Percentiles rank a stretch among this genome's conserved stretches.
Evolutionary conservation across 768 basidiomycete species (phyloP).

Genomic region (Pleurotus salmoneostramineus): DNA sequence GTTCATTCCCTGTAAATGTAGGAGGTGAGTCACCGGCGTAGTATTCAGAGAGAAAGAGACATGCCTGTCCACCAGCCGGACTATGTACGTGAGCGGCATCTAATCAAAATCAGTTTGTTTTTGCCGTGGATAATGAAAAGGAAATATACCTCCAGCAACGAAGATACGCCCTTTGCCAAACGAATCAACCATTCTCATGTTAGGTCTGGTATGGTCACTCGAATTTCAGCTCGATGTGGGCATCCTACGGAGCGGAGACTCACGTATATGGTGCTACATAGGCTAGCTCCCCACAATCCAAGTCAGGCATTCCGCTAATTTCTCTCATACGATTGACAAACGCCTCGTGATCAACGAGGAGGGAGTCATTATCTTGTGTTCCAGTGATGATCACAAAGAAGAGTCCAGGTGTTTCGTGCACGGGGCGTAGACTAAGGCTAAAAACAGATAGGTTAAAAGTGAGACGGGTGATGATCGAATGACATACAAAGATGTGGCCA

Average conservation of each 20-base stretch:
- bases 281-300: slow-evolving; percentile 19
- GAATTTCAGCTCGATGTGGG: no score
- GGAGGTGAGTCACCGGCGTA: slow-evolving; percentile 8
- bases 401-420: slow-evolving; percentile 21
- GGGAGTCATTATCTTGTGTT: slow-evolving; percentile 16
- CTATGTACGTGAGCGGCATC: slow-evolving; percentile 24
- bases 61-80: slow-evolving; percentile 19
- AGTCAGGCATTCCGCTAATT: slow-evolving; percentile 17
- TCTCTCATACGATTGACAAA: slow-evolving; percentile 10
- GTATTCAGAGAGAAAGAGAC: slow-evolving; percentile 8
- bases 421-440: slow-evolving; percentile 28
- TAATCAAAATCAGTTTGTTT: slow-evolving; percentile 16
- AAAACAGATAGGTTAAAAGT: background rate
- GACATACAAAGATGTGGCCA: slow-evolving; percentile 26
- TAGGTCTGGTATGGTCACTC: slow-evolving; percentile 31
- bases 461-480: background rate
- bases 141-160: slow-evolving; percentile 32
- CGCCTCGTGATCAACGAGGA: slow-evolving; percentile 14
- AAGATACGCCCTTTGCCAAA: slow-evolving; percentile 37
- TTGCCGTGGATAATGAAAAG: background rate
- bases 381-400: slow-evolving; percentile 27
- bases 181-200: slow-evolving; percentile 38
- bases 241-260: background rate
- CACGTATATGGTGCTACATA: slow-evolving; percentile 20
- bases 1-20: slow-evolving; percentile 27